Conservation (phyloP, 2,329 filamentous ascomycete genomes). For the Drechslerella stenobrocha region DNA sequence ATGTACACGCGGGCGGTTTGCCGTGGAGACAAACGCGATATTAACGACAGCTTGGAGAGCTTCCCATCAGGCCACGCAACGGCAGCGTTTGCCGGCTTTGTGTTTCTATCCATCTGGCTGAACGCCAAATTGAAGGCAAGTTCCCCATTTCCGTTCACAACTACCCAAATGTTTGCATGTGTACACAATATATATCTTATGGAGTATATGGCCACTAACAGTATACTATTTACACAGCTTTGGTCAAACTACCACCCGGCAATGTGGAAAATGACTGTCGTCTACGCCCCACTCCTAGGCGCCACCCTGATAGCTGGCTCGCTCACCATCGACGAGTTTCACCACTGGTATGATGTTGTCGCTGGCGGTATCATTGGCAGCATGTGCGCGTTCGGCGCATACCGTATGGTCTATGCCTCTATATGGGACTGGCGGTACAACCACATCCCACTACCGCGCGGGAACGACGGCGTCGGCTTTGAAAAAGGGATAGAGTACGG, state of each 20-base stretch:
- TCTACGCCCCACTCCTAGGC: constrained; percentile 69
- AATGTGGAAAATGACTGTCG: constrained; percentile 71
- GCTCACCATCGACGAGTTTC: constrained; percentile 72
- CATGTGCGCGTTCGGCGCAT: constrained; percentile 66
- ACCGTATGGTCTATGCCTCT: constrained; percentile 69
- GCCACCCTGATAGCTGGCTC: constrained; percentile 70
- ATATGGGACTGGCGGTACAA: constrained; percentile 71
- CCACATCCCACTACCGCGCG: constrained; percentile 67
- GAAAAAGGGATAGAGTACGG: constrained; percentile 58
- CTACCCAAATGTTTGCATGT: too few species aligned
- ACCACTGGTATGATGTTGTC: constrained; percentile 75
- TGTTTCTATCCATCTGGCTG: constrained; percentile 72
- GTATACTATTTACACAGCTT: constrained; percentile 16
- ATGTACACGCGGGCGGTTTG: constrained; percentile 73
- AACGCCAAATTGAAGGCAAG: constrained; percentile 76
- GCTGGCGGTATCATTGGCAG: constrained; percentile 69
- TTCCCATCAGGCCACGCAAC: constrained; percentile 76
- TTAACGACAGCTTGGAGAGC: constrained; percentile 70
- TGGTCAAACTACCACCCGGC: constrained; percentile 72
- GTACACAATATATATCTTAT: background rate
- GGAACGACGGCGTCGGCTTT: constrained; percentile 59
- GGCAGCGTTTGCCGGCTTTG: constrained; percentile 71
- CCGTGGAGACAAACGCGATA: constrained; percentile 66
- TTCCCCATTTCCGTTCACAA: background rate
- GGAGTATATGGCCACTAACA: background rate